Percentiles rank a stretch among this genome's conserved stretches.
phyloP scores from a whole-genome alignment of 148 eudicot genomes.

The Nyssa sinensis region DNA sequence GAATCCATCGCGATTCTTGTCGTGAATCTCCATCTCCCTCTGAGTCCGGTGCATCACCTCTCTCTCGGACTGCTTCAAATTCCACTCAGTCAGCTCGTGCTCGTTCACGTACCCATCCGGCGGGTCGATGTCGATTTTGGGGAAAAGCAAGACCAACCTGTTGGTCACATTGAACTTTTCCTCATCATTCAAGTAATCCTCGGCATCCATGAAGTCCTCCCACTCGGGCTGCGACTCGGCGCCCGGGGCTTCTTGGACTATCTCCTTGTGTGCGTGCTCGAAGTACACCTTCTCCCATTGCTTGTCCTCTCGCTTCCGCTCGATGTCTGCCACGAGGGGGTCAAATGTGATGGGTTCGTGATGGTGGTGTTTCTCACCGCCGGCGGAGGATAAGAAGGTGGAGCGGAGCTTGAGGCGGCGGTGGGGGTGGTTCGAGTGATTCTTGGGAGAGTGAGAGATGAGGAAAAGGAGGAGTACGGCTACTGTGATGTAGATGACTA shows the following conservation, averaged over 20 bases:
- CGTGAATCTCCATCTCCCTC: conserved; percentile 89
- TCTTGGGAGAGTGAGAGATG: conserved; percentile 56
- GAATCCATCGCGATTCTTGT: conserved; percentile 82
- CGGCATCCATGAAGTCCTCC: conserved; percentile 84
- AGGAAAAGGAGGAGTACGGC: conserved; percentile 53
- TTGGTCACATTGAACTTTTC: conserved; percentile 77
- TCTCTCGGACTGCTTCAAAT: conserved; percentile 42
- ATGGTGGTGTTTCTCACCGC: conserved; percentile 21
- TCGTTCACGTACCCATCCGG: conserved; percentile 59
- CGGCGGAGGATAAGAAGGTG: conserved; percentile 44
- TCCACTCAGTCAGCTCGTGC: conserved; percentile 75
- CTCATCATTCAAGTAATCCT: conserved; percentile 89
- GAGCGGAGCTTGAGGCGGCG: conserved; percentile 75
- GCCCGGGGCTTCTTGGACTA: conserved; percentile 37
- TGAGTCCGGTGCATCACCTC: conserved; percentile 69
- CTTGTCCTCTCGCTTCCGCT: conserved; percentile 59
- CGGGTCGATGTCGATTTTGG: conserved; percentile 73
- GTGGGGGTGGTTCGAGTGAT: conserved; percentile 32
- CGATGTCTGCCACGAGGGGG: conserved; percentile 80
- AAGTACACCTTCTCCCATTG: conserved; percentile 57
- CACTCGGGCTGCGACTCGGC: conserved; percentile 77
- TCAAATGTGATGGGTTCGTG: conserved; percentile 70
- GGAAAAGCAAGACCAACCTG: conserved; percentile 64
- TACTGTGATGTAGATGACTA: conserved; percentile 62
- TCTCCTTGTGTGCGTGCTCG: conserved; percentile 38